Percentiles rank a stretch among this genome's conserved stretches.
These are phyloP conservation scores for Solanum lycopersicoides DNA, from an alignment of 257 asterid genomes.

Conservation along the genomic window DNA sequence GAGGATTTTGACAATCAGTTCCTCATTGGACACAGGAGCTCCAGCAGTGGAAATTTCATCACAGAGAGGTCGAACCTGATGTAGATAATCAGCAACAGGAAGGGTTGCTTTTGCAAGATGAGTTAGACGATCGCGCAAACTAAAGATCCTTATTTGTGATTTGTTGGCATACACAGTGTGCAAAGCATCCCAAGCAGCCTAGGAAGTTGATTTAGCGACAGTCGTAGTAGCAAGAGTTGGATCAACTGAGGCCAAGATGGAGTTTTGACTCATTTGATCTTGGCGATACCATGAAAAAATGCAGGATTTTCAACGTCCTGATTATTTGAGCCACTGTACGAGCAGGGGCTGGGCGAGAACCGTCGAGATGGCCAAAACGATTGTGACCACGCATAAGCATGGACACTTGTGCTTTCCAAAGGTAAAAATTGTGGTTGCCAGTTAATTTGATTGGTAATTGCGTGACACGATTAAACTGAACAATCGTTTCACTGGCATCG, in stretches of 20 bases:
- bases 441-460: not conserved
- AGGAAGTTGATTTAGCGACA: not conserved
- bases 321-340: not conserved
- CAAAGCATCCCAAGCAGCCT: not conserved
- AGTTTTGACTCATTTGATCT: too few species aligned
- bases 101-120: not conserved
- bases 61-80: not conserved
- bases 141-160: too few species aligned
- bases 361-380: not conserved
- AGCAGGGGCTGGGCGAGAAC: not conserved
- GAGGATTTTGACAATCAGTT: too few species aligned
- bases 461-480: not conserved
- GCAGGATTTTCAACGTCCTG: not conserved
- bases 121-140: not conserved
- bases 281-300: not conserved
- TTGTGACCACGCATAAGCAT: not conserved
- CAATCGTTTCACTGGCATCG: too few species aligned
- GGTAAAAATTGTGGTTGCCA: not conserved
- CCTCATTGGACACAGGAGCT: too few species aligned
- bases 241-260: not conserved
- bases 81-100: not conserved
- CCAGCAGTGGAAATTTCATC: not conserved
- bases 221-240: not conserved
- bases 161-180: not conserved
- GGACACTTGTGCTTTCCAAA: not conserved